Evolutionary conservation across 305 asterid genomes (phyloP).

Genomic region (Vinca major): DNA sequence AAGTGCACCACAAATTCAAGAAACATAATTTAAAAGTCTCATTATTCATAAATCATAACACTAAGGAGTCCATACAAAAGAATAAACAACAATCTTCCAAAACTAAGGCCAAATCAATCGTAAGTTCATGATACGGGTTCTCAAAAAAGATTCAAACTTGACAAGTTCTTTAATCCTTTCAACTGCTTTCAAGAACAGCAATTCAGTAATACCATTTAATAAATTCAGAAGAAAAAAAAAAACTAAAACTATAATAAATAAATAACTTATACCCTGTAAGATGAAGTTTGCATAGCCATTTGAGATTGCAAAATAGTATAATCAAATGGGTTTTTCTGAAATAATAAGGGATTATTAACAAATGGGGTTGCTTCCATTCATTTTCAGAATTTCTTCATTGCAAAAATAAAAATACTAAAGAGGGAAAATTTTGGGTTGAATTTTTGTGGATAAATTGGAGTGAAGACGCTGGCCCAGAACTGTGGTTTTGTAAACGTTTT

Average conservation of each 20-base stretch:
- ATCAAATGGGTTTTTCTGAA: constrained; percentile 16
- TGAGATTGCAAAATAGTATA: constrained; percentile 25
- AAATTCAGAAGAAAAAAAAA: neutral
- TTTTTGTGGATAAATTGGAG: constrained; percentile 6
- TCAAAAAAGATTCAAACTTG: constrained; percentile 4
- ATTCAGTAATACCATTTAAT: neutral
- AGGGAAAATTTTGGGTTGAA: constrained; percentile 2
- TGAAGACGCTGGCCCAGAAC: constrained; percentile 1
- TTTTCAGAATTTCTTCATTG: constrained; percentile 11
- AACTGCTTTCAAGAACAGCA: neutral
- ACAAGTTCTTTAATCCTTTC: neutral
- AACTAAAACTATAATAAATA: no score
- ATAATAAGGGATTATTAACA: constrained; percentile 18
- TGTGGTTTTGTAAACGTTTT: neutral
- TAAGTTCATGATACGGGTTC: neutral
- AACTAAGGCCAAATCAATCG: neutral
- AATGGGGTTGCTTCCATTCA: constrained; percentile 27
- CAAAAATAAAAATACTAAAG: neutral
- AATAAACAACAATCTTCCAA: no score
- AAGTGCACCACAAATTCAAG: neutral
- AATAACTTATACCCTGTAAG: constrained; percentile 36
- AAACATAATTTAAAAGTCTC: neutral
- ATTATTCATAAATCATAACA: neutral
- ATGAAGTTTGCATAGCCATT: constrained; percentile 57
- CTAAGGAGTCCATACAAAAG: no score